phyloP scores from a whole-genome alignment of 495 filamentous ascomycete genomes.

The Daldinia decipiens region DNA sequence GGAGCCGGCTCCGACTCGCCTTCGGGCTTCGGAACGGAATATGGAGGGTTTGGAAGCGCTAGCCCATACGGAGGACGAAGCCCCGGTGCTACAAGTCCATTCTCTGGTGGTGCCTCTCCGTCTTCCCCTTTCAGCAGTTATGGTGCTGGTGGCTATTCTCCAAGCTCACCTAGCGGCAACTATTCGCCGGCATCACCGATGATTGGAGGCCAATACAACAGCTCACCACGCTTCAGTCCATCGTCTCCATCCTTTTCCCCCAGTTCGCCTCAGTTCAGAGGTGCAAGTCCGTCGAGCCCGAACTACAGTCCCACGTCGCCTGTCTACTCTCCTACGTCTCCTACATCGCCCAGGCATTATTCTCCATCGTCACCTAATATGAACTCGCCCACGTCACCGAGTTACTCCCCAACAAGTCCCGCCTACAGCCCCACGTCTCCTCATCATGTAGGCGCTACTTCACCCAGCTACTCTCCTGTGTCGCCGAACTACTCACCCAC shows the following conservation, averaged over 20 bases:
- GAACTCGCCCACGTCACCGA: constrained; percentile 73
- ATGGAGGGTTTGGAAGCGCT: constrained; percentile 65
- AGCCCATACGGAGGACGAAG: constrained; percentile 75
- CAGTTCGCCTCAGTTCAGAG: constrained; percentile 73
- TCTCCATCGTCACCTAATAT: constrained; percentile 67
- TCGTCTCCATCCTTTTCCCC: constrained; percentile 86
- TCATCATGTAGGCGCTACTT: constrained; percentile 63
- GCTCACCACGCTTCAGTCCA: constrained; percentile 77
- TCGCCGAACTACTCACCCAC: constrained; percentile 76
- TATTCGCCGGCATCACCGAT: constrained; percentile 80
- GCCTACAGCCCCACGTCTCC: constrained; percentile 74
- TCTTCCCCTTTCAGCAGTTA: constrained; percentile 75
- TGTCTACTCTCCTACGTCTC: constrained; percentile 79
- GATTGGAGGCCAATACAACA: constrained; percentile 71
- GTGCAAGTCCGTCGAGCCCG: constrained; percentile 68
- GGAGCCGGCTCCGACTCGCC: constrained; percentile 77
- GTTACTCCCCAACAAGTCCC: constrained; percentile 69
- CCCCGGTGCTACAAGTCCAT: constrained; percentile 82
- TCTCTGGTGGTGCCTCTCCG: constrained; percentile 75
- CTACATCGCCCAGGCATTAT: constrained; percentile 68
- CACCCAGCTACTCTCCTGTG: constrained; percentile 74
- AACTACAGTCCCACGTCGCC: constrained; percentile 87
- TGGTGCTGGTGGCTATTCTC: constrained; percentile 70
- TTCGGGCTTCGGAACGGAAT: constrained; percentile 73
- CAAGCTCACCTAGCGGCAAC: constrained; percentile 69